phyloP scores from a whole-genome alignment of 1,284 basidiomycete species.

The Ustilago curta region DNA sequence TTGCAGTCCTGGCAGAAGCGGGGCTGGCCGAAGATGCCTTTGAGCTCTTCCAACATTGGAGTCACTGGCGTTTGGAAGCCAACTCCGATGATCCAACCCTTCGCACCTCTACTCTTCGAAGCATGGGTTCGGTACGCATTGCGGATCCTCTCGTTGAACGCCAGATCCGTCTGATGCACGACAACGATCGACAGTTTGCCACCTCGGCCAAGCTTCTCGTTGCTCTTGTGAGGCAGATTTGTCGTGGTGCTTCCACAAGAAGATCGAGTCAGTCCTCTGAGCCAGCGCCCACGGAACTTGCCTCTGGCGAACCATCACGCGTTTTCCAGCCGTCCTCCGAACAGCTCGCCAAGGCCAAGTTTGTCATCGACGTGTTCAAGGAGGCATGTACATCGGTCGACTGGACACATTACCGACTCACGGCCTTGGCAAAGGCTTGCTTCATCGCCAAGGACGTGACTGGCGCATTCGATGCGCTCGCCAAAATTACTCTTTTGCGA shows the following conservation, averaged over 20 bases:
- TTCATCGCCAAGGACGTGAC: conserved; percentile 33
- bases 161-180: conserved; percentile 37
- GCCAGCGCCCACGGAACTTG: background rate
- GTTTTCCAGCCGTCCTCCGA: background rate
- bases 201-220: conserved; percentile 19
- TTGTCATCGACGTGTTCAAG: conserved; percentile 35
- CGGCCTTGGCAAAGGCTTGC: conserved; percentile 29
- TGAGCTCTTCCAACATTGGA: conserved; percentile 41
- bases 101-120: conserved; percentile 7
- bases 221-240: conserved; percentile 25
- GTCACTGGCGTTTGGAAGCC: conserved; percentile 19
- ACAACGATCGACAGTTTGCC: conserved; percentile 13
- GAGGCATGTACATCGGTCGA: conserved; percentile 21
- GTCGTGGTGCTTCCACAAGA: conserved; percentile 5
- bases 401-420: conserved; percentile 47
- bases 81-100: background rate
- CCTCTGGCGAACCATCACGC: background rate
- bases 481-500: conserved; percentile 30
- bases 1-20: conserved; percentile 20
- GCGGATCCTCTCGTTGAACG: conserved; percentile 37
- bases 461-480: conserved; percentile 43
- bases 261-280: background rate
- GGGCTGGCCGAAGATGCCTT: conserved; percentile 35
- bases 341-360: conserved; percentile 21
- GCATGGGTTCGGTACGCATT: background rate